Base-by-base conservation (phyloP, 1,284 basidiomycete genomes). In the Hemileia vastatrix region DNA sequence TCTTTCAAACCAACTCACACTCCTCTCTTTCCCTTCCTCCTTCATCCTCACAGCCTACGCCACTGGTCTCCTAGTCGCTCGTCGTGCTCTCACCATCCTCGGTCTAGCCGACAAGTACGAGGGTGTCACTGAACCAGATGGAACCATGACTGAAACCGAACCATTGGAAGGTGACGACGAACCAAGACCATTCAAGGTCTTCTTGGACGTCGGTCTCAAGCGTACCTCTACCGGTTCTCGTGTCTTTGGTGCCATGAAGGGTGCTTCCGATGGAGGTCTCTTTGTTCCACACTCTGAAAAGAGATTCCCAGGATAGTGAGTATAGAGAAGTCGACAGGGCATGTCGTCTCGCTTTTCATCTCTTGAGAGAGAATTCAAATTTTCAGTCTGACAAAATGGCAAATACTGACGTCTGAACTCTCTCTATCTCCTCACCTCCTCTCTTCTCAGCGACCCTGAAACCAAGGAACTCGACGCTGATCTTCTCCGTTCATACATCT, bases 191-290 rank as follows among this genome's bases (percentile, higher is more conserved):
- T 99, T 99, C 86, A 99, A 97, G 81, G 86, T 84, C 76, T 99
- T 88, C 84, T 88, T 99, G 73, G 94, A 98, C 76, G 94, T 96
- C 76, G 94, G 94, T 81, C 84, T 99, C 77, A 93, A 87, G 81
- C 90, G 93, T 74, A 99, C 95, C 60, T 94, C 94, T 63, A 98
- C 95, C 55, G 95, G 95, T 77, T 88, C 90, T 70, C 91, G 95
- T 79, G 86, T 99, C 65, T 99, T 99, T 76, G 94, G 90, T 81
- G 95, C 94, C 68, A 84, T 98, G 83, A 98, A 99, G 83, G 94
- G 94, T 78, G 95, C 95, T 45, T 90, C 87, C 63, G 94, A 99
- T 76, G 95, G 94, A 77, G 94, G 94, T 70, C 86, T 99, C 80
- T 95, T 85, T 82, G 88, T 99, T 71, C 94, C 94, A 70, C 94